Base-by-base conservation (phyloP, 1,139 yeast genomes). In the Debaryomyces coudertii region DNA sequence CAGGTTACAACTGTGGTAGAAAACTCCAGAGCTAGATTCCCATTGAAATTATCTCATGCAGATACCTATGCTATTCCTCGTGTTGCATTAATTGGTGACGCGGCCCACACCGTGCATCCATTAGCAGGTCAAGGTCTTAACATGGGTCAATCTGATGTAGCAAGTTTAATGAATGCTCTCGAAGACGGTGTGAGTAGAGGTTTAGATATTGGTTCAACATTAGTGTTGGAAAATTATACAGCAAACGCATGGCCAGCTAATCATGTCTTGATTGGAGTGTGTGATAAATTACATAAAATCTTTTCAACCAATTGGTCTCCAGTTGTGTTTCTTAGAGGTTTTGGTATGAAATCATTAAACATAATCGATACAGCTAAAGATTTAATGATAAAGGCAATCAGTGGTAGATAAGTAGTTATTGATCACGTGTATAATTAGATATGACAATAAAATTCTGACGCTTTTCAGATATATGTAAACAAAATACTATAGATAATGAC, bases 81-180 rank as follows among this genome's bases (percentile, higher is more conserved):
- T 54, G 79, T 92, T 28, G 99, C 98, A 0, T 72, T 93, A 16
- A 87, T 93, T 7, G 99, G 99, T 16, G 99, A 93, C 66, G 99
- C 99, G 1, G 99, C 98, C 0, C 99, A 93, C 57, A 87, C 98
- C 0, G 89, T 96, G 1, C 99, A 93, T 63, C 99, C 99, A 2
- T 74, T 93, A 49, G 98, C 98, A 2, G 99, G 99, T 4, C 99
- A 95, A 67, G 99, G 99, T 12, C 78, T 93, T 49, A 93, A 93
- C 63, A 90, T 93, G 96, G 99, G 99, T n/a, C 97, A 92, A 63
- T 84, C 87, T 29, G 99, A 93, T 61, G 97, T 89, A 2, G 84
- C 84, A 47, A 73, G 85, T 2, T 73, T 93, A 36, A 82, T 85
- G 1, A 71, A 65, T 1, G 88, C 95, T 0, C 62, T 93, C 36